Conservation (phyloP, 1,284 basidiomycete species). For the Puccinia horiana region DNA sequence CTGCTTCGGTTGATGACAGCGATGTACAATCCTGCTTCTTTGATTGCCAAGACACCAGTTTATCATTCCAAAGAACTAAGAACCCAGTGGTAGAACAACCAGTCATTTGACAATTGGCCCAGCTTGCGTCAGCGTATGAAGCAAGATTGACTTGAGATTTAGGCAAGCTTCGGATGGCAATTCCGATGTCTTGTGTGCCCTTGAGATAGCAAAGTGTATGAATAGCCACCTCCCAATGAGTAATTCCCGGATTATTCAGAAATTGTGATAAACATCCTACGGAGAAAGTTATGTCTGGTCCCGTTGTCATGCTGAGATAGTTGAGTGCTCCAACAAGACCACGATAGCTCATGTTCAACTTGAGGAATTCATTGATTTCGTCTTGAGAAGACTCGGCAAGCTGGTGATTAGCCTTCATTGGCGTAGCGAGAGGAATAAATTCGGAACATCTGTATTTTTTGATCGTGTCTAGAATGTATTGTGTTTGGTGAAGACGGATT, state of each 20-base stretch:
- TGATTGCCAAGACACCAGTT: neutral
- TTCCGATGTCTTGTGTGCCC: too few relatives aligned
- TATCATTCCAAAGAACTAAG: conserved; percentile 10
- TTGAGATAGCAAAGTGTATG: conserved; percentile 1
- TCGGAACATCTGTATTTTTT: neutral
- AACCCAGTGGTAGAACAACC: conserved; percentile 11
- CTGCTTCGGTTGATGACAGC: neutral
- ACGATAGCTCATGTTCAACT: neutral
- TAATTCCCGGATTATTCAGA: neutral
- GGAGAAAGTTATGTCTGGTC: neutral
- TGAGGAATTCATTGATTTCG: neutral
- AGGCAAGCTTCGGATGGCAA: too few relatives aligned
- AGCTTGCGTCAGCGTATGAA: conserved; percentile 3
- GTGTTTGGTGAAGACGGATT: neutral
- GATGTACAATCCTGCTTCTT: neutral
- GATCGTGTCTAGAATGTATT: neutral
- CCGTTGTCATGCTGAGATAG: neutral
- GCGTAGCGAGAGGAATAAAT: neutral
- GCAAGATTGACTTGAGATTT: neutral
- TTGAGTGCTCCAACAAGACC: neutral
- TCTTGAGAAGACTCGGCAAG: neutral
- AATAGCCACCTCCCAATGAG: neutral
- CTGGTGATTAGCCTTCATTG: neutral
- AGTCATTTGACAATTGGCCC: conserved; percentile 3
- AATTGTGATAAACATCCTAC: conserved; percentile 5